Base-by-base conservation (phyloP, 371 early-diverging fungal genomes). In the Capniomyces stellatus region DNA sequence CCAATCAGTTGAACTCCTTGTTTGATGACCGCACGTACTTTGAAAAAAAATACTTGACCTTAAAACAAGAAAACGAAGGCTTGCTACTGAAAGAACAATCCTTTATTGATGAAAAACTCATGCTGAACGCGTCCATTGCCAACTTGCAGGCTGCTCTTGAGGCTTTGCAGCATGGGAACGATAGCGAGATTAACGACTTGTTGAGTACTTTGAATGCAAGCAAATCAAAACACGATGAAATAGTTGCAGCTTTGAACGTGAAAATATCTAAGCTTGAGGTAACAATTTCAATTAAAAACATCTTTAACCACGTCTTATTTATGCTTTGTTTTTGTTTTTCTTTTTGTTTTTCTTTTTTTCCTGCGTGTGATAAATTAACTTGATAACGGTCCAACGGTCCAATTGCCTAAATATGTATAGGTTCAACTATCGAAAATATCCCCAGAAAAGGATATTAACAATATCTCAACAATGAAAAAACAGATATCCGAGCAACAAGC, bases 131-230 rank as follows among this genome's bases (percentile, higher is more conserved):
- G 10, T 84, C 86, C 44, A 62, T 88, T 27, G 64, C 70, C 41
- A 92, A 92, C 56, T 66, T 92, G 49, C 92, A 89, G 57, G 61
- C 74, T 29, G 92, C 90, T 3, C 64, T 92, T 46, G 86, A 86
- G 66, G 81, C 82, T 58, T 87, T 92, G 62, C 89, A 92, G 65
- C 77, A 79, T 22, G 71, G 81, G 67, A 73, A 74, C 66, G 63
- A 62, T n/a, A 31, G 81, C 0, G 87, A 89, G 54, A 77, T 88
- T 35, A 82, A 81, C 44, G 71, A 78, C 51, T 86, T 85, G 0
- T 73, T 89, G 0, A 85, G 82, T 41, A 74, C 71, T 29, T 72
- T 89, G 43, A 77, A 13, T 63, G 77, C 52, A 67, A 73, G 23
- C 81, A 85, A 42, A 80, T 68, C 61, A 64, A 76, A 51, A 59